Evolutionary conservation across 192 early-diverging fungal species (phyloP).

Genomic region (Oehlia diaphana): DNA sequence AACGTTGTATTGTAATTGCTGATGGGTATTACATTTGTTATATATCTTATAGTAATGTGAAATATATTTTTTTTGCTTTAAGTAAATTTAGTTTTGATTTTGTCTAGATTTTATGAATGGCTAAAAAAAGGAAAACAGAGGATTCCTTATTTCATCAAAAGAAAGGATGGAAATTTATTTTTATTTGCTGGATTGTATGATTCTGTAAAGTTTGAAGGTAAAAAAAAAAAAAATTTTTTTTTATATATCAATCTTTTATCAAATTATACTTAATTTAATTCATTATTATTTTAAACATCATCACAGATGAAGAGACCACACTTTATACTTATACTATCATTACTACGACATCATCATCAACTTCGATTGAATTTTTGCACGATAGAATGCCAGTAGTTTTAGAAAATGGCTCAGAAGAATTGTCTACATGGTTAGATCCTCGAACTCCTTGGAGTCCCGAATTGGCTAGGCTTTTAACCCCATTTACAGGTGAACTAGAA

Average conservation of each 20-base stretch:
- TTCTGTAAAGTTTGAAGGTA: conserved; percentile 37
- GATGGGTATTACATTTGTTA: conserved; percentile 43
- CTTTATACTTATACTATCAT: conserved; percentile 53
- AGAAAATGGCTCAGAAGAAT: conserved; percentile 40
- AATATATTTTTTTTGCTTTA: not conserved
- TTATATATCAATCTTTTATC: not conserved
- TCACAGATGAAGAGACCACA: conserved; percentile 21
- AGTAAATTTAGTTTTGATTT: not conserved
- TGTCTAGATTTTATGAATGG: conserved; percentile 59
- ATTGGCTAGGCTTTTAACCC: conserved; percentile 43
- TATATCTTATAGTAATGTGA: not conserved
- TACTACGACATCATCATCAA: conserved; percentile 46
- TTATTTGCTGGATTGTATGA: conserved; percentile 55
- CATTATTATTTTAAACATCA: not conserved
- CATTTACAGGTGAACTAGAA: conserved; percentile 46
- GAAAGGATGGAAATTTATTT: conserved; percentile 50
- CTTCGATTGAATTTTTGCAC: conserved; percentile 48
- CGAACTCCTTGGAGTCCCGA: conserved; percentile 35
- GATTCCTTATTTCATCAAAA: conserved; percentile 47
- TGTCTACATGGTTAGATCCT: conserved; percentile 51
- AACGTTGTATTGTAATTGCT: conserved; percentile 53
- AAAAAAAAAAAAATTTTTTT: not conserved
- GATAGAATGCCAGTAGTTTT: conserved; percentile 62
- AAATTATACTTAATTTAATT: too few relatives aligned
- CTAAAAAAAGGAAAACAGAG: conserved; percentile 45